These are phyloP conservation scores for Epichloe bromicola DNA, from an alignment of 2,329 filamentous ascomycete genomes.

Conservation along the genomic window DNA sequence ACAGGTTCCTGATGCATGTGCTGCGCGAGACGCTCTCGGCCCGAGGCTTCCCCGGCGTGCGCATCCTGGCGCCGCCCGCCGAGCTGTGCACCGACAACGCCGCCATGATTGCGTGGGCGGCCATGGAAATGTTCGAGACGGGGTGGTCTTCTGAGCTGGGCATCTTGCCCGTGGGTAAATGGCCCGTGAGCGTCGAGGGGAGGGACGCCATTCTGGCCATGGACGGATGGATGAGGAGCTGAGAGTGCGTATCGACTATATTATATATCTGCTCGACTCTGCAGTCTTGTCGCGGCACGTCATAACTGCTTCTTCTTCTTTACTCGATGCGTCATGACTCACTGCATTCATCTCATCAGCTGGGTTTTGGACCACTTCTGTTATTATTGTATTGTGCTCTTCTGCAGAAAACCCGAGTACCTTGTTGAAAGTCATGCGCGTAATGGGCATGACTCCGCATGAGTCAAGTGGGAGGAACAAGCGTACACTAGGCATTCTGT, in stretches of 20 bases:
- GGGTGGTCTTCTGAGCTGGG: constrained; percentile 55
- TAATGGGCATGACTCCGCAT: too few species aligned
- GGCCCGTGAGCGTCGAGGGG: constrained; percentile 54
- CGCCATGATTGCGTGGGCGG: constrained; percentile 94
- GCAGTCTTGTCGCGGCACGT: too few species aligned
- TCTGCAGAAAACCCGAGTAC: too few species aligned
- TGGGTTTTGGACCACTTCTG: too few species aligned
- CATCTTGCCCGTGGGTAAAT: constrained; percentile 50
- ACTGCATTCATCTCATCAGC: too few species aligned
- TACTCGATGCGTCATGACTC: too few species aligned
- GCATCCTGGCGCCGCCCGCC: constrained; percentile 61
- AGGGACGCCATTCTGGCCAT: constrained; percentile 49
- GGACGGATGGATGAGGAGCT: constrained; percentile 28
- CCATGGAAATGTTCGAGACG: constrained; percentile 77
- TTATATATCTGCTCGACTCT: neutral
- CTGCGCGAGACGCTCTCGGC: constrained; percentile 42
- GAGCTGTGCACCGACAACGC: constrained; percentile 87
- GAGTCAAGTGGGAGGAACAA: too few species aligned
- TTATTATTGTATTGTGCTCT: too few species aligned
- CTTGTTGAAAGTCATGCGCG: too few species aligned
- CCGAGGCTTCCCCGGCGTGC: constrained; percentile 49
- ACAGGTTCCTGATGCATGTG: constrained; percentile 62
- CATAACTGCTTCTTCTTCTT: neutral
- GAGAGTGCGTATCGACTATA: neutral
- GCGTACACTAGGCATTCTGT: too few species aligned